Percentiles rank a stretch among this genome's conserved stretches.
phyloP scores from a whole-genome alignment of 2,329 filamentous ascomycete species.

The Gaeumannomyces sp. region DNA sequence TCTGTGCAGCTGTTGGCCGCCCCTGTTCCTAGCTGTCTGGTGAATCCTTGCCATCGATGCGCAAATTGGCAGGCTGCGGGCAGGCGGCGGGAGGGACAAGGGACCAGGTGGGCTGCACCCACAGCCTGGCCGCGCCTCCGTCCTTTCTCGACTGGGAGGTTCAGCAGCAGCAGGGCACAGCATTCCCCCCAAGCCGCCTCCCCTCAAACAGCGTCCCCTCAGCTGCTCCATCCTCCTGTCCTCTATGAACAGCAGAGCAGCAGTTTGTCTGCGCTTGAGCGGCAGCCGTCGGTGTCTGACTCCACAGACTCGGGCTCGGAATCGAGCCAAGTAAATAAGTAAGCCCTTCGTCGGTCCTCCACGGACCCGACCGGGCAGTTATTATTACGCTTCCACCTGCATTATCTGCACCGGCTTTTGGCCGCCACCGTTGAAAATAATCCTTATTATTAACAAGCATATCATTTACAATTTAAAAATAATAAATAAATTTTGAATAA shows the following conservation, averaged over 20 bases:
- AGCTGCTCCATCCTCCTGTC: not conserved
- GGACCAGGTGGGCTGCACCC: not conserved
- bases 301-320: slow-evolving; percentile 23
- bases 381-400: too few species aligned
- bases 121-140: not conserved
- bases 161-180: not conserved
- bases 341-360: too few species aligned
- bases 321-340: too few species aligned
- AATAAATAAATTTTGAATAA: too few species aligned
- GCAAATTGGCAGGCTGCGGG: not conserved
- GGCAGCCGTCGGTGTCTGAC: slow-evolving; percentile 26
- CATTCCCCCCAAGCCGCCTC: not conserved
- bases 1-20: not conserved
- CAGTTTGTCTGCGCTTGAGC: not conserved
- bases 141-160: not conserved
- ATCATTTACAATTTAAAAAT: too few species aligned
- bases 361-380: too few species aligned
- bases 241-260: not conserved
- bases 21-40: not conserved
- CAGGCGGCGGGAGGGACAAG: not conserved
- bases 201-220: not conserved
- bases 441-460: too few species aligned
- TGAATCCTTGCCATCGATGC: not conserved
- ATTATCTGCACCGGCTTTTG: too few species aligned
- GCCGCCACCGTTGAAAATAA: too few species aligned